A percentile compares a stretch with the other conserved stretches of the same genome.
Evolutionary conservation across 331 rosid species (phyloP).

Genomic region (Telfairia occidentalis): DNA sequence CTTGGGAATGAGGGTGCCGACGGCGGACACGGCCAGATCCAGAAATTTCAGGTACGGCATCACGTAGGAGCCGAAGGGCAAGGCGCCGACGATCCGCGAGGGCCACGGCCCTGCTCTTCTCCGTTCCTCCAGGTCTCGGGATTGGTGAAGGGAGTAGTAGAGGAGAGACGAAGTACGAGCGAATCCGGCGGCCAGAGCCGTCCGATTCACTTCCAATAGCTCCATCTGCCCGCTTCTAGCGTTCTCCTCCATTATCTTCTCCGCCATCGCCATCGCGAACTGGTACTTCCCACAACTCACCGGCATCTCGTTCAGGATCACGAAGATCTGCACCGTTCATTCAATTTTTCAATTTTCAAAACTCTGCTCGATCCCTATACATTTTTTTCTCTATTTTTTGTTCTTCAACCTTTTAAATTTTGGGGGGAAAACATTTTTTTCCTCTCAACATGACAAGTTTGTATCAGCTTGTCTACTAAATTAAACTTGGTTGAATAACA

Average conservation of each 20-base stretch:
- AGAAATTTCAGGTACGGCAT: slow-evolving; percentile 14
- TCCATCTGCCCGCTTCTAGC: slow-evolving; percentile 18
- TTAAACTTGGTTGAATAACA: too few species aligned
- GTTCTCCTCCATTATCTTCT: slow-evolving; percentile 30
- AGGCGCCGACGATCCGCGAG: slow-evolving; percentile 7
- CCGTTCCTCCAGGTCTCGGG: neutral
- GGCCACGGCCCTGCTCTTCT: slow-evolving; percentile 12
- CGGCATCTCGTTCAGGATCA: slow-evolving; percentile 27
- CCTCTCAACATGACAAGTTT: too few species aligned
- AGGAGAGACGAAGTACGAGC: slow-evolving; percentile 22
- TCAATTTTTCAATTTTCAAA: too few species aligned
- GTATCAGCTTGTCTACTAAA: too few species aligned
- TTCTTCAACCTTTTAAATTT: too few species aligned
- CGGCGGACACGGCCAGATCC: neutral
- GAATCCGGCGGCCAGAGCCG: slow-evolving; percentile 24
- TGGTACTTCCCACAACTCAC: slow-evolving; percentile 31
- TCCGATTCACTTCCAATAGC: slow-evolving; percentile 23
- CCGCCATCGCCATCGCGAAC: slow-evolving; percentile 32
- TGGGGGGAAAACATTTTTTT: too few species aligned
- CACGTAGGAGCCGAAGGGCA: slow-evolving; percentile 23
- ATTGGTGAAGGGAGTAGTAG: slow-evolving; percentile 6
- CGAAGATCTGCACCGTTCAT: slow-evolving; percentile 18
- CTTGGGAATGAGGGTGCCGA: neutral
- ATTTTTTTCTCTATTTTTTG: too few species aligned
- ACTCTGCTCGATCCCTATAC: too few species aligned